A percentile compares a stretch with the other conserved stretches of the same genome.
These are phyloP conservation scores for Trametes polyzona DNA, from an alignment of 1,284 basidiomycete species.

Conservation along the genomic window DNA sequence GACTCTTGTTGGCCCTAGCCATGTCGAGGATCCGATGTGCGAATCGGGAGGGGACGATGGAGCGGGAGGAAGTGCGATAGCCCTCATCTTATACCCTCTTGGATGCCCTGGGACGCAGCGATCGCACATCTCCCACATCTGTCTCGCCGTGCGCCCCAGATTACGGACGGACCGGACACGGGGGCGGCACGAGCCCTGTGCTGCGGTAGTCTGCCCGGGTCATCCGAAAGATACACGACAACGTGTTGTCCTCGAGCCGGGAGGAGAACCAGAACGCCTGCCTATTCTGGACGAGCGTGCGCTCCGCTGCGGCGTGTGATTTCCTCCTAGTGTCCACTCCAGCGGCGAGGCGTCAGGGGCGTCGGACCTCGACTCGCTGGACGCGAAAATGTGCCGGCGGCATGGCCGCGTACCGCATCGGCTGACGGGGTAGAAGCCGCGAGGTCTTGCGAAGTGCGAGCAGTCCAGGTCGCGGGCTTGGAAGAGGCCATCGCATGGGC, in stretches of 20 bases:
- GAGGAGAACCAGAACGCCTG: not conserved
- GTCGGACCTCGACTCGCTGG: no score
- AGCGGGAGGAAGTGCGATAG: not conserved
- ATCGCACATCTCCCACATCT: slow-evolving; percentile 1
- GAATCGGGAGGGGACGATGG: not conserved
- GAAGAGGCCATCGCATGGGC: no score
- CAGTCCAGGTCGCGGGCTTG: no score
- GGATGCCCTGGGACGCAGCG: not conserved
- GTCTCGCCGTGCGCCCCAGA: not conserved
- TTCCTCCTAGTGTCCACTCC: not conserved
- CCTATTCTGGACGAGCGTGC: not conserved
- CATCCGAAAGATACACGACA: not conserved
- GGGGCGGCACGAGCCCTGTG: slow-evolving; percentile 1
- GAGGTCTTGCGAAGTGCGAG: no score
- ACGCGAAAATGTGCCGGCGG: no score
- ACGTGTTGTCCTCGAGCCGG: slow-evolving; percentile 5
- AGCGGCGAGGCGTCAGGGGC: no score
- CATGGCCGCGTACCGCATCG: no score
- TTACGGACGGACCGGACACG: slow-evolving; percentile 1
- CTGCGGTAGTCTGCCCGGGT: slow-evolving; percentile 8
- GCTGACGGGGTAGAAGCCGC: no score
- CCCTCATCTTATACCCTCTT: not conserved
- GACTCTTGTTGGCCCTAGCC: no score
- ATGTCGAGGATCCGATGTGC: not conserved
- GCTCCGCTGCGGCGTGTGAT: not conserved